A percentile compares a stretch with the other conserved stretches of the same genome.
Conservation (phyloP, 345 rosid genomes). For the Nephelium lappaceum region DNA sequence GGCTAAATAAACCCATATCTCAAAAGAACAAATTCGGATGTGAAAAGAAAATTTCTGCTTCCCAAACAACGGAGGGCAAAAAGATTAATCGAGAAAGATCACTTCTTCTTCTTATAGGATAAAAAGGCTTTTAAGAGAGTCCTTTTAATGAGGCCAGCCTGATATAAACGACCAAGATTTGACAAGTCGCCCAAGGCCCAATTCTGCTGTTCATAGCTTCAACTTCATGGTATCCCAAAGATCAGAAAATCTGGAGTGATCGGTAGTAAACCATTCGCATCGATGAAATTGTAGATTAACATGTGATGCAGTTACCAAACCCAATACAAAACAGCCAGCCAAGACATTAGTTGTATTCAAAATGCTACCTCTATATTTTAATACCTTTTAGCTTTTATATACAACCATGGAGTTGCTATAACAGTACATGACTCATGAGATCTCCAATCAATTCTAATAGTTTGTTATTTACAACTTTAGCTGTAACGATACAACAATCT, state of each 20-base stretch:
- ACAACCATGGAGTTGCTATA: background rate
- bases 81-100: too few species aligned
- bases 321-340: too few species aligned
- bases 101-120: too few species aligned
- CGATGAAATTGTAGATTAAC: too few species aligned
- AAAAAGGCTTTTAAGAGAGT: background rate
- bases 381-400: background rate
- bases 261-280: too few species aligned
- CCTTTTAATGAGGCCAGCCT: background rate
- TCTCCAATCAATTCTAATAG: background rate
- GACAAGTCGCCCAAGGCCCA: background rate
- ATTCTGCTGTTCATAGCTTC: background rate
- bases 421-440: background rate
- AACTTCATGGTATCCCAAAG: background rate
- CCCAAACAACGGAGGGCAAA: too few species aligned
- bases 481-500: background rate
- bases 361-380: background rate
- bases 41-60: too few species aligned
- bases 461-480: conserved; percentile 15
- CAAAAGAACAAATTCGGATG: too few species aligned
- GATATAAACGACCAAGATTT: background rate
- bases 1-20: too few species aligned
- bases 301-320: background rate
- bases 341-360: background rate
- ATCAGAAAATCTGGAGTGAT: too few species aligned